A percentile compares a stretch with the other conserved stretches of the same genome.
Evolutionary conservation across 305 asterid genomes (phyloP).

Genomic region (Fraxinus latifolia): DNA sequence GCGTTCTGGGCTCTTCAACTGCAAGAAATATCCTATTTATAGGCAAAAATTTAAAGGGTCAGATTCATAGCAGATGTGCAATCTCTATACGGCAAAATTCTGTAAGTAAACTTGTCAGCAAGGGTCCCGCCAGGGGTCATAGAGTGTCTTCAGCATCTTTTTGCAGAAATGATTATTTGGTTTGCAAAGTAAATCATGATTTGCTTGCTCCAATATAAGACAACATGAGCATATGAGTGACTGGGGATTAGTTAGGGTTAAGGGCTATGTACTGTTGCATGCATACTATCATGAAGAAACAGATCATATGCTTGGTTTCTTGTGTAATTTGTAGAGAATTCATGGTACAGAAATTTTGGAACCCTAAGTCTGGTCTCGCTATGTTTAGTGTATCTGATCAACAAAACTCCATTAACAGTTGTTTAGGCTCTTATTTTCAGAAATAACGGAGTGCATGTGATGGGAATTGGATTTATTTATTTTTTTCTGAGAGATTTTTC

Average conservation of each 20-base stretch:
- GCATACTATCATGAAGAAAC: not conserved
- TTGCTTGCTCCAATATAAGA: not conserved
- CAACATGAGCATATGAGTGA: not conserved
- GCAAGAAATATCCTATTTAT: not conserved
- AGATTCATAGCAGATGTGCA: not conserved
- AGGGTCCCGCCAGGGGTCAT: not conserved
- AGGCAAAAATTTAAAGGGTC: not conserved
- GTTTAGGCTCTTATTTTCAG: not conserved
- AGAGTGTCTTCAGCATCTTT: constrained; percentile 1
- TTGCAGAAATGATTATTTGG: not conserved
- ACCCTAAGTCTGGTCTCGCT: not conserved
- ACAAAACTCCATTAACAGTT: not conserved
- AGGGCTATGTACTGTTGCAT: not conserved
- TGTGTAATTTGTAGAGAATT: not conserved
- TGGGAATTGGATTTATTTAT: not conserved
- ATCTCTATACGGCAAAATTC: not conserved
- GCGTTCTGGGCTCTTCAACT: not conserved
- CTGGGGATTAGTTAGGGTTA: not conserved
- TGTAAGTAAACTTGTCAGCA: not conserved
- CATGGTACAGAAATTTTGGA: not conserved
- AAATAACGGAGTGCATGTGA: not conserved
- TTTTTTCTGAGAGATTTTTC: not conserved
- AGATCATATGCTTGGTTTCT: not conserved
- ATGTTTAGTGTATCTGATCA: not conserved
- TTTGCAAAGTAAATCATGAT: not conserved